phyloP scores from a whole-genome alignment of 176 grass and related monocot genomes.

The Carex parvula region DNA sequence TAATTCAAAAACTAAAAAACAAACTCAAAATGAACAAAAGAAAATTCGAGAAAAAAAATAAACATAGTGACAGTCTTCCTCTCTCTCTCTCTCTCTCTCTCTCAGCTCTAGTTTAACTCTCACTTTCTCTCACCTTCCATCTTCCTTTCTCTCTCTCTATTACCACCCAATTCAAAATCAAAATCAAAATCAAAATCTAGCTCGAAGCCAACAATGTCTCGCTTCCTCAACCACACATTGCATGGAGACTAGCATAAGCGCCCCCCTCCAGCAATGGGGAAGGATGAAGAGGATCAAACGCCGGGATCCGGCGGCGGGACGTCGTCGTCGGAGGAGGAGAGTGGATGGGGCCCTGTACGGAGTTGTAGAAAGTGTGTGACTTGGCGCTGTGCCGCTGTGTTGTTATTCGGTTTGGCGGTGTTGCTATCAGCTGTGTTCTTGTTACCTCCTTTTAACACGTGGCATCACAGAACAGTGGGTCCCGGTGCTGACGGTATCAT shows the following conservation, averaged over 20 bases:
- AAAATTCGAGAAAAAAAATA: not conserved
- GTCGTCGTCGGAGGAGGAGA: not conserved
- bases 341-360: not conserved
- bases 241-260: conserved; percentile 18
- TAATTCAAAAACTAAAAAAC: conserved; percentile 13
- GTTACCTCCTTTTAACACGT: conserved; percentile 57
- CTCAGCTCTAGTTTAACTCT: conserved; percentile 29
- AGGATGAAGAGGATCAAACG: conserved; percentile 42
- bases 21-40: not conserved
- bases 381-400: conserved; percentile 47
- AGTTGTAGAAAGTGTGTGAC: conserved; percentile 32
- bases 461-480: conserved; percentile 15
- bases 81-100: not conserved
- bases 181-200: not conserved
- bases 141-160: conserved; percentile 11
- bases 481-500: conserved; percentile 24
- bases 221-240: conserved; percentile 7
- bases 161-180: not conserved
- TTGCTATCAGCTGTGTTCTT: conserved; percentile 60
- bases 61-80: not conserved
- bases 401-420: conserved; percentile 58
- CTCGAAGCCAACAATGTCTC: conserved; percentile 14
- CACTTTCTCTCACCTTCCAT: conserved; percentile 31
- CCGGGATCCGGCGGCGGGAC: conserved; percentile 19
- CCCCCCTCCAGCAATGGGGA: conserved; percentile 42